A percentile compares a stretch with the other conserved stretches of the same genome.
Conservation (phyloP, 2,329 filamentous ascomycete genomes). For the Paraconiothyrium sp. region DNA sequence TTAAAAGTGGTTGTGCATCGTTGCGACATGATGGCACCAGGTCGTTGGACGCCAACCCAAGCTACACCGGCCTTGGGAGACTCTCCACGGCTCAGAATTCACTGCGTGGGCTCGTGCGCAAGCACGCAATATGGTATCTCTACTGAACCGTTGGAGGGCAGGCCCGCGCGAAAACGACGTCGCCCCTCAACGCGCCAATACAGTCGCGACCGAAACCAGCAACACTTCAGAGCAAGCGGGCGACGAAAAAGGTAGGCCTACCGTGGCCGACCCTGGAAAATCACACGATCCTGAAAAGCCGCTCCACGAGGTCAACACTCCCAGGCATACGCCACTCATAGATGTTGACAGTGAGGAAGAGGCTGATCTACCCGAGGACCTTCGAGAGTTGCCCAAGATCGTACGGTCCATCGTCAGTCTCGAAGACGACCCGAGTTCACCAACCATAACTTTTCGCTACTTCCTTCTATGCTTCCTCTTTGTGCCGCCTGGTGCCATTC, state of each 20-base stretch:
- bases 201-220: constrained; percentile 3
- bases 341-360: constrained; percentile 34
- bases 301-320: constrained; percentile 7
- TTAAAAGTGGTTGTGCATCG: constrained; percentile 3
- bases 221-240: constrained; percentile 6
- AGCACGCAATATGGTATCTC: constrained; percentile 19
- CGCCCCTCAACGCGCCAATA: constrained; percentile 7
- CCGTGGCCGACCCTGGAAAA: constrained; percentile 11
- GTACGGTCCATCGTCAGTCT: constrained; percentile 67
- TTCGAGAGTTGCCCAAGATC: constrained; percentile 63
- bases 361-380: constrained; percentile 48
- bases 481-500: constrained; percentile 65
- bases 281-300: constrained; percentile 17
- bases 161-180: constrained; percentile 3
- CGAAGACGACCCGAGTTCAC: constrained; percentile 64
- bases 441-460: constrained; percentile 69
- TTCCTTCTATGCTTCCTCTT: constrained; percentile 66
- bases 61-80: background rate
- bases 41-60: background rate
- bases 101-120: background rate
- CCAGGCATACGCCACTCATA: constrained; percentile 13
- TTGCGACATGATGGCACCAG: background rate
- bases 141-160: constrained; percentile 19
- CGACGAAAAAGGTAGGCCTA: constrained; percentile 11
- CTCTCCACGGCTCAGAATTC: background rate